Evolutionary conservation across 1,139 yeast species (phyloP), one percentile per base, ranked within the genome.

Genomic region (Keqinozyma sinolaborantium): DNA sequence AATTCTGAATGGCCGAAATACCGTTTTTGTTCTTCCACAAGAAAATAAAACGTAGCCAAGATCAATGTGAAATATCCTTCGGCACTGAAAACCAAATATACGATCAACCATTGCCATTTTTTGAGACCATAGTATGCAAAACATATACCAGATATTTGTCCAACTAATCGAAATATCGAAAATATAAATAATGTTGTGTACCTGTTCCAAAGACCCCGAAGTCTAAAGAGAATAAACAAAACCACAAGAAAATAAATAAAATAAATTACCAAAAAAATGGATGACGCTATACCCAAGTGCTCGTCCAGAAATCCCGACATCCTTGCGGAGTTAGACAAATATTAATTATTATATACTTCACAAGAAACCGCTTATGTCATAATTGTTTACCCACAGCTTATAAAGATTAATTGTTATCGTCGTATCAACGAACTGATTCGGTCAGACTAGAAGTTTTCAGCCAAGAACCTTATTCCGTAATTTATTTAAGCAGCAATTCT

Each of bases 21-120:
- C 23, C 38, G 32, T 4, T 25, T 29, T 33, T 62, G 67, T 23
- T 63, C 60, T 16, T 46, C 45, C 14, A 52, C 48, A 10, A 60
- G 37, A 23, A 52, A 50, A 24, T 56, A 50, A 26, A 62, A 53
- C 1, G 57, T 32, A 3, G 56, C 36, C 28, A 61, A 44, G 16
- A 64, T 58, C 30, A 64, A 50, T 2, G 48, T 40, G 41, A 64
- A 64, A 32, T 64, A 64, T 6, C 71, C 70, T 44, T 64, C 69
- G 8, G 68, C 68, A 7, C 60, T 51, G 18, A 64, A 50, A 6
- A 64, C 64, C 35, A 64, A 45, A 36, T 64, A 64, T 2, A 66
- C 68, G 30, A 64, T 47, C 23, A 64, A 47, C 66, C 65, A 62
- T 30, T 58, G 51, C 39, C 42, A 53, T 30, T 58, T 50, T 2